Percentiles rank a stretch among this genome's conserved stretches.
These are phyloP conservation scores for Venturia aucupariae DNA, from an alignment of 2,329 filamentous ascomycete genomes.

Conservation along the genomic window DNA sequence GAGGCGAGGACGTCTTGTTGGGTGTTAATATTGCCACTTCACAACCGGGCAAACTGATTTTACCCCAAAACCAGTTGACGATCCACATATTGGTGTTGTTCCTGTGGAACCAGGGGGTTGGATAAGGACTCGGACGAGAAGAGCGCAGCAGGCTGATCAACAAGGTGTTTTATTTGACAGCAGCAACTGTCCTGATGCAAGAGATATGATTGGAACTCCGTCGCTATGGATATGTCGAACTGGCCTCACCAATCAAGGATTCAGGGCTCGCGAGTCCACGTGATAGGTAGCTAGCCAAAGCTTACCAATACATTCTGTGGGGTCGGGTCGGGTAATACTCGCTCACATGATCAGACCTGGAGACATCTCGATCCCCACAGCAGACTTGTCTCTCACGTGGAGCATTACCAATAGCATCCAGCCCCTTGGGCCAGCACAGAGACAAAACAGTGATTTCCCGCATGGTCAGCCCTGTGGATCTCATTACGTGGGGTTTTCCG, in stretches of 20 bases:
- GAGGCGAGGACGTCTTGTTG: conserved; percentile 54
- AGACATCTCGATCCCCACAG: neutral
- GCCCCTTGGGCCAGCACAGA: neutral
- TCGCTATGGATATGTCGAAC: no score
- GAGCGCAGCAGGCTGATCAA: neutral
- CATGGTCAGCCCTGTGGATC: neutral
- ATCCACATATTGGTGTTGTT: conserved; percentile 63
- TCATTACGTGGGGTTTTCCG: neutral
- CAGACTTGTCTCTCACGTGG: neutral
- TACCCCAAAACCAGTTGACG: conserved; percentile 63
- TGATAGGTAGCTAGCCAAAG: no score
- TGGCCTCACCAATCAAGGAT: no score
- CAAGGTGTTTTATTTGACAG: neutral
- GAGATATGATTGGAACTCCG: neutral
- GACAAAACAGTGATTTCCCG: neutral
- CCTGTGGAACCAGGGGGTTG: neutral
- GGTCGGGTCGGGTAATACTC: neutral
- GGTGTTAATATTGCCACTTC: neutral
- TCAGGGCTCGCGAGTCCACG: neutral
- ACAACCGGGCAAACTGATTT: conserved; percentile 13
- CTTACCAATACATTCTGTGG: neutral
- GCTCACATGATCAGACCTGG: neutral
- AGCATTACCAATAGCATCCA: neutral
- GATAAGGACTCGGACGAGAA: neutral
- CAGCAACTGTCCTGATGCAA: neutral